Percentiles rank a stretch among this genome's conserved stretches.
phyloP scores from a whole-genome alignment of 306 rosid genomes.

The Coriaria nepalensis region DNA sequence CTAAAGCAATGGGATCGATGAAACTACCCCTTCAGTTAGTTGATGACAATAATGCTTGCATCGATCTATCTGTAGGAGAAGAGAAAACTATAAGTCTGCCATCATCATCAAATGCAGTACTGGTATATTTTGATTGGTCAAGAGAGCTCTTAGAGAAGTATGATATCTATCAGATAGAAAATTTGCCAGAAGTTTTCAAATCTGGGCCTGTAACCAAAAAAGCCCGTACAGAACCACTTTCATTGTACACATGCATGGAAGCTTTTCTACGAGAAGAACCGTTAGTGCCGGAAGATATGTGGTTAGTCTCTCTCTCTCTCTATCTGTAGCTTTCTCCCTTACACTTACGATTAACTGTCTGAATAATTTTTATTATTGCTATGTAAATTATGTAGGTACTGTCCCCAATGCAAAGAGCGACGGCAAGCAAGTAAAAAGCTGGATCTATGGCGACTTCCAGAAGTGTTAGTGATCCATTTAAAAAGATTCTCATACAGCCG shows the following conservation, averaged over 20 bases:
- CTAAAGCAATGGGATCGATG: constrained; percentile 23
- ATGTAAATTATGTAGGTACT: constrained; percentile 42
- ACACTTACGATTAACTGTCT: not conserved
- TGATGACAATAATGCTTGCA: constrained; percentile 54
- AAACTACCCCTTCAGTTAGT: constrained; percentile 68
- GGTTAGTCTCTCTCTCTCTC: constrained; percentile 46
- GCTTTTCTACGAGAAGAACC: constrained; percentile 99
- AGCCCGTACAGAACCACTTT: constrained; percentile 86
- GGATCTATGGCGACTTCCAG: constrained; percentile 96
- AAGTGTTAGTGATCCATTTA: constrained; percentile 87
- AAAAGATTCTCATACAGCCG: constrained; percentile 98
- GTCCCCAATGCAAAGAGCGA: constrained; percentile 85
- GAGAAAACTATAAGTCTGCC: constrained; percentile 52
- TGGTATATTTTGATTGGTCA: constrained; percentile 78
- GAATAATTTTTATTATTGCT: not conserved
- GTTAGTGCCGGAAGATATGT: constrained; percentile 97
- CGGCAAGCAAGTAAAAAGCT: constrained; percentile 98
- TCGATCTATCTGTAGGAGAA: constrained; percentile 71
- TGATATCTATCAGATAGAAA: constrained; percentile 56
- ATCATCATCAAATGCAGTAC: constrained; percentile 28
- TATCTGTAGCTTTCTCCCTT: constrained; percentile 2
- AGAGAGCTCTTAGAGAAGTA: constrained; percentile 59
- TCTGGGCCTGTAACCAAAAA: constrained; percentile 81
- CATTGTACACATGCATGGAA: constrained; percentile 87
- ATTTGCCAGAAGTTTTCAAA: constrained; percentile 72